Base-by-base conservation (phyloP, 1,284 basidiomycete genomes). In the Trichosporon ovoides region DNA sequence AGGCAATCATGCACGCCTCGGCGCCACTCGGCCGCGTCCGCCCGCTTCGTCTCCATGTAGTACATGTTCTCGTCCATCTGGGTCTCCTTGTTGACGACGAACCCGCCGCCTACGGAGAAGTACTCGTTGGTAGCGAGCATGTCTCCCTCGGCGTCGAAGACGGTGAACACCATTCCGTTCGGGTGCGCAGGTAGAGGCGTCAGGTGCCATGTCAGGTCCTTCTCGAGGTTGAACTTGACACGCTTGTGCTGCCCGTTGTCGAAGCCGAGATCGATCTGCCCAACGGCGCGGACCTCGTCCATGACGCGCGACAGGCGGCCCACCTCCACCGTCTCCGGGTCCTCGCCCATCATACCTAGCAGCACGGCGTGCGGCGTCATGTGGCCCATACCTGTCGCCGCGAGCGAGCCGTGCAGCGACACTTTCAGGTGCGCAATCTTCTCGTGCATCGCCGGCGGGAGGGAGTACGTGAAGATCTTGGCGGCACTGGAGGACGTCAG, bases 11-110 rank as follows among this genome's bases (percentile, higher is more conserved):
- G 22, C 66, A 89, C 88, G 64, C 89, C 84, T 24, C 91, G 78
- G 33, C 94, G 83, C 24, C 87, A 86, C 19, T 84, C 84, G 56
- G 88, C 86, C 7, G 94, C 93, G 12, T 82, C 81, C 52, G 81
- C 79, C 73, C 92, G 89, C 71, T 92, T 84, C n/a, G 94, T 88
- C n/a, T 90, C 86, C 74, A 92, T 92, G 82, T 97, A 97, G 75
- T 91, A 97, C 64, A 97, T 75, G 74, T 98, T 97, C 78, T 98
- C 94, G 73, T 97, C 97, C 77, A 96, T 92, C 86, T 89, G 73
- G 3, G 76, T 74, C 53, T 67, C 67, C 31, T 68, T 61, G 62
- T 72, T 72, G 51, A 93, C 76, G 40, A 78, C 90, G 68, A 94
- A 94, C 3, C 91, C 91, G 53, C 91, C 91, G 3, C 91, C 91